Evolutionary conservation across 176 grass and related monocot genomes (phyloP).

Genomic region (sorghum (Sorghum bicolor)): DNA sequence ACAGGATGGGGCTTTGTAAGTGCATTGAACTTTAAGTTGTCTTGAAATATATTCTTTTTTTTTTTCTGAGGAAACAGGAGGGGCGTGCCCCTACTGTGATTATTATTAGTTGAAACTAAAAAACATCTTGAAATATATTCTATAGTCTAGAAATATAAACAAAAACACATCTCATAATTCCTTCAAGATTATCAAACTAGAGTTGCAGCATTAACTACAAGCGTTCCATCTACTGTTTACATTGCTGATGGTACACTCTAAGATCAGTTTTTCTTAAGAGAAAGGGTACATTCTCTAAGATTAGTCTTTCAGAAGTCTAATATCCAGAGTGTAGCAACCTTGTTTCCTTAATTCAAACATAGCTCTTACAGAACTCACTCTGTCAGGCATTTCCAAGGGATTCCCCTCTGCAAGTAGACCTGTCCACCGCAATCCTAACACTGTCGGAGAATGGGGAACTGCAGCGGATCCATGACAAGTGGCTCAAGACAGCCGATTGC

Average conservation of each 20-base stretch:
- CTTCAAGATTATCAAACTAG: not conserved
- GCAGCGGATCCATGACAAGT: slow-evolving; percentile 93
- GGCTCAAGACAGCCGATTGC: slow-evolving; percentile 52
- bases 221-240: not conserved
- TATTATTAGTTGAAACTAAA: too few relatives aligned
- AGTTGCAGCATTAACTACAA: not conserved
- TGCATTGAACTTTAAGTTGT: slow-evolving; percentile 1
- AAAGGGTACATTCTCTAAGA: not conserved
- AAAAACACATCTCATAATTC: not conserved
- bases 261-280: not conserved
- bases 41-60: not conserved
- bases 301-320: not conserved
- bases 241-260: not conserved
- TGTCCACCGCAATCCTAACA: slow-evolving; percentile 80
- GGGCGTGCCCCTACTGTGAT: too few relatives aligned
- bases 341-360: not conserved
- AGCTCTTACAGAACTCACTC: slow-evolving; percentile 22
- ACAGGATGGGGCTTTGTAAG: slow-evolving; percentile 98
- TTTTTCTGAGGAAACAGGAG: too few relatives aligned
- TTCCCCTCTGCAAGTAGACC: slow-evolving; percentile 71
- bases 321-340: not conserved
- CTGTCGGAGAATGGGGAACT: slow-evolving; percentile 92
- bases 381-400: slow-evolving; percentile 87
- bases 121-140: not conserved
- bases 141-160: slow-evolving; percentile 13